A percentile compares a stretch with the other conserved stretches of the same genome.
Evolutionary conservation across 2,329 filamentous ascomycete species (phyloP).

Genomic region (Colletotrichum sp.): DNA sequence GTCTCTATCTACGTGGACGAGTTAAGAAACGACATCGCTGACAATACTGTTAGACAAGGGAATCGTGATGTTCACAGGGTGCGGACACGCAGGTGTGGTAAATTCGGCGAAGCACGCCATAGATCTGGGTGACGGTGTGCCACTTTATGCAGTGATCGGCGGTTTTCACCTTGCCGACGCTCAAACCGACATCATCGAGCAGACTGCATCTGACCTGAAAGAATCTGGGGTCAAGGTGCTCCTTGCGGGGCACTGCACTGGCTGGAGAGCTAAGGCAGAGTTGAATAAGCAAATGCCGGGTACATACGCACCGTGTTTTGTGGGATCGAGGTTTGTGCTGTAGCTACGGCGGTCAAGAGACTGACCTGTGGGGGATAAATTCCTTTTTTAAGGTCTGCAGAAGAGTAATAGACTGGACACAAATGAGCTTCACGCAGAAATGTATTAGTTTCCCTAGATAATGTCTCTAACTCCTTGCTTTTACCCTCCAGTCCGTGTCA

Average conservation of each 20-base stretch:
- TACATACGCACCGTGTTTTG: constrained; percentile 52
- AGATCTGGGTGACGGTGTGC: constrained; percentile 36
- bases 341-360: neutral
- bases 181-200: constrained; percentile 44
- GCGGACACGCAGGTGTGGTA: constrained; percentile 60
- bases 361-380: neutral
- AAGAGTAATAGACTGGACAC: neutral
- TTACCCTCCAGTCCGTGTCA: neutral
- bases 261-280: constrained; percentile 58
- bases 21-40: neutral
- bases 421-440: neutral
- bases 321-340: constrained; percentile 43
- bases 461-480: neutral
- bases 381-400: neutral
- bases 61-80: constrained; percentile 60
- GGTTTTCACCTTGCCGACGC: constrained; percentile 59
- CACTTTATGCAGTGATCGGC: constrained; percentile 55
- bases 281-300: constrained; percentile 58
- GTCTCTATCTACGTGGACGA: neutral
- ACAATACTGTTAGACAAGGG: constrained; percentile 31
- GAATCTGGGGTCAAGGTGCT: constrained; percentile 50
- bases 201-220: constrained; percentile 53
- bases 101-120: constrained; percentile 54
- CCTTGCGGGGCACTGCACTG: constrained; percentile 60
- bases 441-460: neutral